Evolutionary conservation across 2,329 filamentous ascomycete genomes (phyloP), one percentile per base, ranked within the genome.

Genomic region (Geoglossum cookeanum): DNA sequence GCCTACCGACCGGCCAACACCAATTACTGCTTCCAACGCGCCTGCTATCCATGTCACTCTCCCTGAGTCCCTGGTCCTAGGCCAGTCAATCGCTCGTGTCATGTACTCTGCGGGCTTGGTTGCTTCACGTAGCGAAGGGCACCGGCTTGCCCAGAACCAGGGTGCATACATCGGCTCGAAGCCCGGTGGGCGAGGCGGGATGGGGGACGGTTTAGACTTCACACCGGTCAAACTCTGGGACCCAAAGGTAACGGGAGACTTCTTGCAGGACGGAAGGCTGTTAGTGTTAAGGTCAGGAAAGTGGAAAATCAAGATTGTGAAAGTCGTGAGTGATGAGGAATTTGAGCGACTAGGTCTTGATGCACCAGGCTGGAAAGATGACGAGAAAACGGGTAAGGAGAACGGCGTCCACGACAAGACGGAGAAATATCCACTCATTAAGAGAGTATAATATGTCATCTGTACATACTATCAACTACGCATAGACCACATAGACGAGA

Each of bases 261-360:
- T 72, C 57, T 66, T 80, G 39, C 65, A 79, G 4, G 72, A 76
- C 30, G 74, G 68, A 32, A 68, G 74, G 1, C 64, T 77, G 1
- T 61, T 83, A n/a, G 72, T 82, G 7, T 61, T 83, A 8, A 70
- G 78, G 59, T 62, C 75, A 1, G 80, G 80, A 6, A 83, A 83
- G 64, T 79, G 76, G 72, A 80, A 77, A 62, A 70, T 81, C 39
- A 77, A 76, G 62, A 68, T 80, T 27, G 71, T 81, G 33, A 72
- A 74, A 51, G 71, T 83, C 47, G 66, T 82, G 4, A 68, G 70
- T 11, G 78, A 82, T 58, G 71, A 74, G 39, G 71, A 78, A 27
- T 80, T 75, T 61, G 70, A 72, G 54, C 67, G 66, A 11, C 64
- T 66, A 48, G 74, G 74, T 1, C 65, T 75, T 22, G 69, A 66